These are phyloP conservation scores for Aphanomyces astaci DNA, from an alignment of 352 stramenopile species.

Conservation along the genomic window DNA sequence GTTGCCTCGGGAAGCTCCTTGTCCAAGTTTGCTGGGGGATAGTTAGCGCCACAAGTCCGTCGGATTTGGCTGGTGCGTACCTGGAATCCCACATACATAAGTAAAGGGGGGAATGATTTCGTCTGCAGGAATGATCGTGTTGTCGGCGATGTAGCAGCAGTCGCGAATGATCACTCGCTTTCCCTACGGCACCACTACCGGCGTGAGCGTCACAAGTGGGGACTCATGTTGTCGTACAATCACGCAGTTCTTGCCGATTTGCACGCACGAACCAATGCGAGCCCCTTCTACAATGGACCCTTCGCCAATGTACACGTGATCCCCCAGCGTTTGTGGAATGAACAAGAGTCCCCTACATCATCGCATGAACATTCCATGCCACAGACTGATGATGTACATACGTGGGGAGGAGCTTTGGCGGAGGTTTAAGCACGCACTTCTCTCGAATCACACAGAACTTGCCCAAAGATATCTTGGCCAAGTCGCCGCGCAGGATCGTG, in stretches of 20 bases:
- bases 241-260: constrained; percentile 81
- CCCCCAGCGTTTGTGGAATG: constrained; percentile 75
- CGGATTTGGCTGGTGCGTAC: too few species aligned
- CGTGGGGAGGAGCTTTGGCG: constrained; percentile 50
- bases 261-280: constrained; percentile 73
- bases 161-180: constrained; percentile 79
- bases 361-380: not conserved
- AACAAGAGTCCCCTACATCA: constrained; percentile 54
- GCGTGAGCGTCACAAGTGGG: not conserved
- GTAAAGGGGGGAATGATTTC: constrained; percentile 72
- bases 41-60: too few species aligned
- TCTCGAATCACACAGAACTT: constrained; percentile 72
- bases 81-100: constrained; percentile 58
- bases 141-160: constrained; percentile 77
- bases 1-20: constrained; percentile 79
- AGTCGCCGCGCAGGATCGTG: constrained; percentile 67
- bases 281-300: constrained; percentile 69
- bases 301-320: constrained; percentile 74
- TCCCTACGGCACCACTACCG: constrained; percentile 31
- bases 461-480: constrained; percentile 74
- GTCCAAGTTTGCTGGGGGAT: constrained; percentile 42
- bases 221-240: constrained; percentile 42
- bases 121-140: constrained; percentile 67
- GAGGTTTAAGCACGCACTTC: constrained; percentile 63
- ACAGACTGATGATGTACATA: constrained; percentile 26